phyloP scores from a whole-genome alignment of 768 basidiomycete genomes.

The Pleurotus tuber-regium region DNA sequence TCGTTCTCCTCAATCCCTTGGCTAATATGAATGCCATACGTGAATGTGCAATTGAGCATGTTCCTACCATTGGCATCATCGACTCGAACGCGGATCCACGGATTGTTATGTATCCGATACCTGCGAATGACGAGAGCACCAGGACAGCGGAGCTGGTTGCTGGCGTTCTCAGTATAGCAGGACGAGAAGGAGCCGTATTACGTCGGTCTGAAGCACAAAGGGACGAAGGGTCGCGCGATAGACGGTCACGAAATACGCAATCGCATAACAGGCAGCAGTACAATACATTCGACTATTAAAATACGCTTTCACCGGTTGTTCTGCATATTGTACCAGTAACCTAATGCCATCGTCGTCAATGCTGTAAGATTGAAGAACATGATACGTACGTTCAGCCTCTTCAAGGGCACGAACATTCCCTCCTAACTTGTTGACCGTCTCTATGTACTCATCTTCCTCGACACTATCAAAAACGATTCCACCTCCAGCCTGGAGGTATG shows the following conservation, averaged over 20 bases:
- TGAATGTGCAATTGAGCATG: conserved; percentile 85
- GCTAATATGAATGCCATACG: conserved; percentile 82
- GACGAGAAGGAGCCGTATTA: conserved; percentile 67
- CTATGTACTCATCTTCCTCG: conserved; percentile 95
- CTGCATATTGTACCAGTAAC: conserved; percentile 70
- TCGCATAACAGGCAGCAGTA: conserved; percentile 10
- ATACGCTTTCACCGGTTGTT: conserved; percentile 24
- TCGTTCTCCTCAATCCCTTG: conserved; percentile 88
- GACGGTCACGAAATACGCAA: conserved; percentile 14
- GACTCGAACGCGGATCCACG: conserved; percentile 97
- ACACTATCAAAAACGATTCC: conserved; percentile 97
- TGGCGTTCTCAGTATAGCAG: conserved; percentile 87
- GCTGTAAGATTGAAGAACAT: not conserved
- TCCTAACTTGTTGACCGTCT: conserved; percentile 93
- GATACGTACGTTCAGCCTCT: conserved; percentile 78
- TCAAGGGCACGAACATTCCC: conserved; percentile 86
- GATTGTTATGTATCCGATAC: conserved; percentile 96
- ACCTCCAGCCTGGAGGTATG: conserved; percentile 94
- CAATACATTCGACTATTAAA: conserved; percentile 15
- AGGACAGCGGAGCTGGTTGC: conserved; percentile 89
- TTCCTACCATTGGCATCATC: conserved; percentile 92
- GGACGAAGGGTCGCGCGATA: conserved; percentile 10
- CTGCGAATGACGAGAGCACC: conserved; percentile 94
- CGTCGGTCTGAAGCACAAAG: conserved; percentile 26
- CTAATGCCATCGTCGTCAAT: conserved; percentile 32